A percentile compares a stretch with the other conserved stretches of the same genome.
Conservation (phyloP, 2,329 filamentous ascomycete genomes). For the Furcasterigmium sp. region DNA sequence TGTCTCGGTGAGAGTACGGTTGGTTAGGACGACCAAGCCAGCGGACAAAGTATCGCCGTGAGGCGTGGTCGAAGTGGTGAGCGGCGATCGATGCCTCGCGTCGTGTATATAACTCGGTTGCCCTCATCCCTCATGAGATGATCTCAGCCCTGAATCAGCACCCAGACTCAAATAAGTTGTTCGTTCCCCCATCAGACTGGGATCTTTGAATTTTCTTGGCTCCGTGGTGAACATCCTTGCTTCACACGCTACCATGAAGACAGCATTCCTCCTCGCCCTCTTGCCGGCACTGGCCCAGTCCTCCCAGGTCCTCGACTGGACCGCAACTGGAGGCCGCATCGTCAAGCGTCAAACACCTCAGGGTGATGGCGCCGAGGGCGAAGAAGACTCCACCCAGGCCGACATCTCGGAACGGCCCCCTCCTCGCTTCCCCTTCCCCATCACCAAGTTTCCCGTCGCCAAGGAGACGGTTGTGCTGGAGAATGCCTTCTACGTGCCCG, state of each 20-base stretch:
- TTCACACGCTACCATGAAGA: slow-evolving; percentile 15
- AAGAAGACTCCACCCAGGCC: slow-evolving; percentile 17
- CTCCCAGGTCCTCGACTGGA: slow-evolving; percentile 2
- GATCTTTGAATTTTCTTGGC: too few relatives aligned
- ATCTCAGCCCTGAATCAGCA: too few relatives aligned
- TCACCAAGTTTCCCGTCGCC: slow-evolving; percentile 20
- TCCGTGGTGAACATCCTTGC: too few relatives aligned
- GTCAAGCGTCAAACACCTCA: slow-evolving; percentile 14
- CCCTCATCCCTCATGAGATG: too few relatives aligned
- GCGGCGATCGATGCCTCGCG: too few relatives aligned
- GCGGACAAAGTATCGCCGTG: too few relatives aligned
- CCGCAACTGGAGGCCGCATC: slow-evolving; percentile 6
- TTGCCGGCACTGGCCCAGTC: slow-evolving; percentile 14
- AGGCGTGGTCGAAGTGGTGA: too few relatives aligned
- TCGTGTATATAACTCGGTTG: too few relatives aligned
- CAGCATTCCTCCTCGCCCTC: slow-evolving; percentile 13
- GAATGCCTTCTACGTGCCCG: slow-evolving; percentile 23
- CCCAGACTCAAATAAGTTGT: too few relatives aligned
- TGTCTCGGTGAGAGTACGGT: too few relatives aligned
- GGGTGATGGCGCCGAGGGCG: slow-evolving; percentile 16
- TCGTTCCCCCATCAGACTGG: too few relatives aligned
- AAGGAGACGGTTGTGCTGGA: slow-evolving; percentile 20
- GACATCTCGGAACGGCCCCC: slow-evolving; percentile 19
- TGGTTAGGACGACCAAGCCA: too few relatives aligned
- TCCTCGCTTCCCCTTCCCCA: slow-evolving; percentile 21